These are phyloP conservation scores for Blumeriella jaapii DNA, from an alignment of 2,329 filamentous ascomycete genomes.

Conservation along the genomic window DNA sequence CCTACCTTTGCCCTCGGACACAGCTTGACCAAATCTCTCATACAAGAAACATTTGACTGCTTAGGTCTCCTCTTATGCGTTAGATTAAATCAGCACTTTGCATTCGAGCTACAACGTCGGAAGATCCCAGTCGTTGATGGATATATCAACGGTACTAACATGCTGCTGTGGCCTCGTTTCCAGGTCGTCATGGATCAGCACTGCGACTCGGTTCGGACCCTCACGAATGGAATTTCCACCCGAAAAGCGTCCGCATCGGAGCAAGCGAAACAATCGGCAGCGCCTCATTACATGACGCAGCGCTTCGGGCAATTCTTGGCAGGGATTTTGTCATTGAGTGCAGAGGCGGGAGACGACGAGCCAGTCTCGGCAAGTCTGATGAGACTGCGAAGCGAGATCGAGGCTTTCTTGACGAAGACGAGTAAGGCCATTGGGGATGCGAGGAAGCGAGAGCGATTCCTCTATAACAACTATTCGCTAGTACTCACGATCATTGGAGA, in stretches of 20 bases:
- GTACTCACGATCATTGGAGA: constrained; percentile 88
- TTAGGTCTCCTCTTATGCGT: constrained; percentile 86
- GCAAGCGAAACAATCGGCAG: constrained; percentile 54
- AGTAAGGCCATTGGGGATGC: constrained; percentile 66
- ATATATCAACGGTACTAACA: constrained; percentile 90
- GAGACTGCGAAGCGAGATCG: constrained; percentile 69
- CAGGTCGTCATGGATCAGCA: constrained; percentile 91
- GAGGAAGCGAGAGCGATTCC: constrained; percentile 73
- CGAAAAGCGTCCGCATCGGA: constrained; percentile 37
- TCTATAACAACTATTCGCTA: constrained; percentile 93
- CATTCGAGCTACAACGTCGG: constrained; percentile 85
- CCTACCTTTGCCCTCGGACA: constrained; percentile 81
- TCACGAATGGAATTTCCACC: constrained; percentile 39
- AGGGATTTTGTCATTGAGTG: constrained; percentile 69
- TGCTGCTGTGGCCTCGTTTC: constrained; percentile 93
- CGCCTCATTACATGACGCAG: constrained; percentile 85
- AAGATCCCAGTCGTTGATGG: constrained; percentile 81
- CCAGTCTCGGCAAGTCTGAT: constrained; percentile 73
- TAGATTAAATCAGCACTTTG: constrained; percentile 82
- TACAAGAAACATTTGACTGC: constrained; percentile 68
- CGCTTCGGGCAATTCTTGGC: constrained; percentile 90
- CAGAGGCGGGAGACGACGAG: constrained; percentile 89
- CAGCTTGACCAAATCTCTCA: constrained; percentile 61
- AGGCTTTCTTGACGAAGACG: constrained; percentile 68
- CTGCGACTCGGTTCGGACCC: constrained; percentile 68